Evolutionary conservation across 1,284 basidiomycete species (phyloP), one percentile per base, ranked within the genome.

Genomic region (Lentinula novae-zelandiae): DNA sequence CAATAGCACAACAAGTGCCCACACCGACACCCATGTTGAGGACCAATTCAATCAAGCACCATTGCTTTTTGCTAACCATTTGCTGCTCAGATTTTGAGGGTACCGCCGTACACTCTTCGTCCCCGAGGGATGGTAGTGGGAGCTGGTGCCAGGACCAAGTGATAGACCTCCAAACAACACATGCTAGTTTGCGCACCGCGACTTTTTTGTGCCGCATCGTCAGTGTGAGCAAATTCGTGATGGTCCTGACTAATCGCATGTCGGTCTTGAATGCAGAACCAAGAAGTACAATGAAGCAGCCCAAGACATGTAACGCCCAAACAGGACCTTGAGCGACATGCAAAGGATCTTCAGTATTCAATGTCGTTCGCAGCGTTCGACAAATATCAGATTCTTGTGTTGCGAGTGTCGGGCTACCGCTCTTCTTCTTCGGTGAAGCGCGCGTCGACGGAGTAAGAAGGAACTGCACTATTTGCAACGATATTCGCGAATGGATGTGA

Each of bases 241-340:
- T 67, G 7, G 75, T 72, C 4, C 81, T 77, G 27, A 75, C 76
- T n/a, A 85, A 69, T 42, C 76, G 76, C 10, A 67, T 60, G 51
- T 84, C 76, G 17, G 75, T 74, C 65, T 76, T 82, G 10, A 87
- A 71, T 0, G 73, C 73, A 2, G 85, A 78, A 1, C 86, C 83
- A 2, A 89, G 77, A 15, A 92, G 75, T 36, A 87, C 81, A 49
- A 88, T 75, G 54, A 90, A 73, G 64, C 79, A 79, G 0, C 85
- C 82, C 0, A 90, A 72, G 27, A 89, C 85, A 62, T 80, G 82
- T 51, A 88, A 74, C 3, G 80, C 86, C 89, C 89, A 92, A 1
- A 87, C 84, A 10, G 89, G 89, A 0, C 89, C 87, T 67, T 89
- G 85, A 1, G 87, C 86, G 13, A 81, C 79, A 62, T 86, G 80